Conservation (phyloP, 148 eudicot species). For the Nepenthes mirabilis region DNA sequence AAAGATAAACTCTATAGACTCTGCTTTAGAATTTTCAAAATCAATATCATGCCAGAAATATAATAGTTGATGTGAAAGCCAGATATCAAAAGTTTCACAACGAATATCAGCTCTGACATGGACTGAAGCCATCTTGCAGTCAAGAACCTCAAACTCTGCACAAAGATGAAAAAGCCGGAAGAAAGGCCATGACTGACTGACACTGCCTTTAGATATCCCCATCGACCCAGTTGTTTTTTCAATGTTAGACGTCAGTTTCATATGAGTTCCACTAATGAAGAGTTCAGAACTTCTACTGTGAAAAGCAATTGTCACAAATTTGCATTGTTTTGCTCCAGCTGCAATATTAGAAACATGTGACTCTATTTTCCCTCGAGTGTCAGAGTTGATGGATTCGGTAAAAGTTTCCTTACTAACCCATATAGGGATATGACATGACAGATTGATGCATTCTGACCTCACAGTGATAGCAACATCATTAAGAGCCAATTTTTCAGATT, state of each 20-base stretch:
- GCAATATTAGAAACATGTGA: slow-evolving; percentile 10
- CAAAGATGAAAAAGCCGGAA: slow-evolving; percentile 51
- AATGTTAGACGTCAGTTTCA: slow-evolving; percentile 23
- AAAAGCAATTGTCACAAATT: slow-evolving; percentile 34
- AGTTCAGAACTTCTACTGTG: slow-evolving; percentile 43
- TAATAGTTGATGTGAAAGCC: slow-evolving; percentile 63
- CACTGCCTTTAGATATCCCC: slow-evolving; percentile 25
- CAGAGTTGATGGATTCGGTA: slow-evolving; percentile 14
- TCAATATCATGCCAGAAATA: slow-evolving; percentile 41
- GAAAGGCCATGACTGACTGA: slow-evolving; percentile 49
- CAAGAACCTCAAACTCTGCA: slow-evolving; percentile 31
- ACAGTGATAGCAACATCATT: slow-evolving; percentile 16
- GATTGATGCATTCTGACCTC: slow-evolving; percentile 39
- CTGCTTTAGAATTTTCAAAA: slow-evolving; percentile 30
- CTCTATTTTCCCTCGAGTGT: slow-evolving; percentile 14
- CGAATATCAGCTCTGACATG: slow-evolving; percentile 19
- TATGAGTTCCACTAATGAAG: slow-evolving; percentile 18
- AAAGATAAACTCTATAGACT: slow-evolving; percentile 19
- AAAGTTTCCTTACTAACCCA: slow-evolving; percentile 28
- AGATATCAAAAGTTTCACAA: slow-evolving; percentile 56
- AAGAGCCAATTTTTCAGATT: slow-evolving; percentile 17
- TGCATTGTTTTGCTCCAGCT: slow-evolving; percentile 23
- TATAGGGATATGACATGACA: slow-evolving; percentile 53
- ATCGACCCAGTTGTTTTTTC: slow-evolving; percentile 48
- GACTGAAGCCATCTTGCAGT: slow-evolving; percentile 12